Evolutionary conservation across 306 rosid species (phyloP).

Genomic region (Castanopsis chinensis): DNA sequence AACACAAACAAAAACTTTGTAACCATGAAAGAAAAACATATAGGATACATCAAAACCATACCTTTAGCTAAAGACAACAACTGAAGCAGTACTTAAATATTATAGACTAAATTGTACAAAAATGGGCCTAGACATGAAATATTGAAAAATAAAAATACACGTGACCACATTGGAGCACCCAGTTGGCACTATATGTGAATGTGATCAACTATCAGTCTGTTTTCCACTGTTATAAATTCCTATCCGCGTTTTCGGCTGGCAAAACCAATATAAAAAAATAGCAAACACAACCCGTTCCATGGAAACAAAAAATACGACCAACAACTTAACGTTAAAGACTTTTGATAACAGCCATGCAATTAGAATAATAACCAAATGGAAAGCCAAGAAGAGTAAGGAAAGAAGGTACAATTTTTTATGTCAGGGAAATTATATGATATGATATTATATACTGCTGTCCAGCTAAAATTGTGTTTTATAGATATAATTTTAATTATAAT

Average conservation of each 20-base stretch:
- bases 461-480: no score
- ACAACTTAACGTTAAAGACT: neutral
- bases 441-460: no score
- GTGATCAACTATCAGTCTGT: constrained; percentile 11
- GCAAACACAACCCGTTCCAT: neutral
- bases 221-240: neutral
- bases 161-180: constrained; percentile 31
- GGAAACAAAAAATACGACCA: neutral
- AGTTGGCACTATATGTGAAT: constrained; percentile 40
- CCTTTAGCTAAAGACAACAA: no score
- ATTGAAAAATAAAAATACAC: neutral
- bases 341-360: neutral
- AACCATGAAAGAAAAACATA: no score
- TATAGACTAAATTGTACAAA: no score
- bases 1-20: no score
- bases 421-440: no score
- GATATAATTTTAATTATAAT: no score
- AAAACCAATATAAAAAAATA: neutral
- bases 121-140: no score
- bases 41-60: no score
- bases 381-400: neutral
- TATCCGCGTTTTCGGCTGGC: neutral
- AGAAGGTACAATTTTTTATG: no score
- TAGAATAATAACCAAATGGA: constrained; percentile 4
- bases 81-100: no score